Percentiles rank a stretch among this genome's conserved stretches.
phyloP scores from a whole-genome alignment of 805 yeast species.

The Metschnikowia sp. region DNA sequence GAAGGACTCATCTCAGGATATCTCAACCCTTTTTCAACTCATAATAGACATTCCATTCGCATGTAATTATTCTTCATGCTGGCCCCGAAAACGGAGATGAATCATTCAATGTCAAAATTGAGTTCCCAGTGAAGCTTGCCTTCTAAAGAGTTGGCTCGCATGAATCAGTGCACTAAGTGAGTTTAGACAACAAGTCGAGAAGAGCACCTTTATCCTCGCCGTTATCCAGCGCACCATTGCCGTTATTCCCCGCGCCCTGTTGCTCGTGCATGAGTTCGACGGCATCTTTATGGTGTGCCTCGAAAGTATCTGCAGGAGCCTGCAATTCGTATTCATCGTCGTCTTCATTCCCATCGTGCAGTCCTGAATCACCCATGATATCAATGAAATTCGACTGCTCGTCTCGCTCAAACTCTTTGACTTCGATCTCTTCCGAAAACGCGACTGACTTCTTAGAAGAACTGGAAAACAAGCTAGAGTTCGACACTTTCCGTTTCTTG shows the following conservation, averaged over 20 bases:
- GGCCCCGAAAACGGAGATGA: too few relatives aligned
- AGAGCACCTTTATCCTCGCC: constrained; percentile 11
- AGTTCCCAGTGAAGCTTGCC: too few relatives aligned
- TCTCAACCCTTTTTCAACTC: too few relatives aligned
- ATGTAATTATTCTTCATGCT: too few relatives aligned
- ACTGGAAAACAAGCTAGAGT: constrained; percentile 22
- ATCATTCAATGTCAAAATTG: too few relatives aligned
- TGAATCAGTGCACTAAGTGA: background rate
- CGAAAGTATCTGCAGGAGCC: constrained; percentile 14
- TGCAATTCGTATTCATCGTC: constrained; percentile 6
- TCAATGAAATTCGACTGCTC: constrained; percentile 23
- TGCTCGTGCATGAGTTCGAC: constrained; percentile 28
- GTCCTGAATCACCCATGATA: constrained; percentile 15
- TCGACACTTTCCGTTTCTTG: constrained; percentile 17
- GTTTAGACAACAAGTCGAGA: constrained; percentile 17
- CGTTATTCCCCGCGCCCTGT: constrained; percentile 10
- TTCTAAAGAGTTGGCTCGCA: too few relatives aligned
- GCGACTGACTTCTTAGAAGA: constrained; percentile 32
- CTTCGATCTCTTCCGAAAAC: constrained; percentile 39
- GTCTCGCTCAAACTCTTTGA: constrained; percentile 40
- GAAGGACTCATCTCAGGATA: too few relatives aligned
- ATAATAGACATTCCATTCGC: too few relatives aligned
- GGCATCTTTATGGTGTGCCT: constrained; percentile 29
- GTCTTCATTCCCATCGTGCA: constrained; percentile 16
- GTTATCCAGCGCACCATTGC: background rate